A percentile compares a stretch with the other conserved stretches of the same genome.
phyloP scores from a whole-genome alignment of 1,139 yeast genomes.

The Hansenula lynferdii region DNA sequence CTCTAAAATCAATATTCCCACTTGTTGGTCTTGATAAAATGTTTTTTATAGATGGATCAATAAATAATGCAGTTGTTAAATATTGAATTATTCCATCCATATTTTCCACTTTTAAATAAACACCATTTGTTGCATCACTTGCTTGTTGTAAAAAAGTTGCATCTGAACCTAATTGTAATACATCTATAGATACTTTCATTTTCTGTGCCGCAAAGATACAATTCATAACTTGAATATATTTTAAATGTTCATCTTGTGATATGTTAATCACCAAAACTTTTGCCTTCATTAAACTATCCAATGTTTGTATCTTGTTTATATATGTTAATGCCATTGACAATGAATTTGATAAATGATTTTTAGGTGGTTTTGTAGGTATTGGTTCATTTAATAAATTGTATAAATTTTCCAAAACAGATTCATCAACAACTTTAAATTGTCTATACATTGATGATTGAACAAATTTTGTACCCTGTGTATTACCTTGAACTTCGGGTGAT shows the following conservation, averaged over 20 bases:
- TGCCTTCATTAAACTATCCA: slow-evolving; percentile 57
- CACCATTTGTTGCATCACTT: slow-evolving; percentile 90
- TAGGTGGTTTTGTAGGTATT: slow-evolving; percentile 22
- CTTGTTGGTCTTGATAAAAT: slow-evolving; percentile 78
- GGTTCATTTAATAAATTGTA: slow-evolving; percentile 39
- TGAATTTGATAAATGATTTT: slow-evolving; percentile 21
- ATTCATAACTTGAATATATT: slow-evolving; percentile 93
- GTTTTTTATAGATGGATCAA: slow-evolving; percentile 78
- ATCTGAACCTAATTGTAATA: slow-evolving; percentile 73
- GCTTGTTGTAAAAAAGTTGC: slow-evolving; percentile 94
- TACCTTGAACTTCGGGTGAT: slow-evolving; percentile 18
- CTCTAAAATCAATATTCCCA: slow-evolving; percentile 86
- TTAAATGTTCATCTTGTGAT: slow-evolving; percentile 72
- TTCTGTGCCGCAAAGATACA: slow-evolving; percentile 95
- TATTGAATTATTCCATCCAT: slow-evolving; percentile 80
- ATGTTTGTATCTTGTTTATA: slow-evolving; percentile 60
- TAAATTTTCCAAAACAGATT: slow-evolving; percentile 61
- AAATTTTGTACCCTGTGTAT: slow-evolving; percentile 18
- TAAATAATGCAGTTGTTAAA: slow-evolving; percentile 60
- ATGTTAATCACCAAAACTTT: slow-evolving; percentile 72
- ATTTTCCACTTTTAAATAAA: slow-evolving; percentile 70
- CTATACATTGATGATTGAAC: slow-evolving; percentile 66
- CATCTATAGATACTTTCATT: slow-evolving; percentile 84
- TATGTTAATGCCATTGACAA: slow-evolving; percentile 60
- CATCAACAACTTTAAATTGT: slow-evolving; percentile 81